Conservation (phyloP, 2,329 filamentous ascomycete species). For the Ramularia endophylla region DNA sequence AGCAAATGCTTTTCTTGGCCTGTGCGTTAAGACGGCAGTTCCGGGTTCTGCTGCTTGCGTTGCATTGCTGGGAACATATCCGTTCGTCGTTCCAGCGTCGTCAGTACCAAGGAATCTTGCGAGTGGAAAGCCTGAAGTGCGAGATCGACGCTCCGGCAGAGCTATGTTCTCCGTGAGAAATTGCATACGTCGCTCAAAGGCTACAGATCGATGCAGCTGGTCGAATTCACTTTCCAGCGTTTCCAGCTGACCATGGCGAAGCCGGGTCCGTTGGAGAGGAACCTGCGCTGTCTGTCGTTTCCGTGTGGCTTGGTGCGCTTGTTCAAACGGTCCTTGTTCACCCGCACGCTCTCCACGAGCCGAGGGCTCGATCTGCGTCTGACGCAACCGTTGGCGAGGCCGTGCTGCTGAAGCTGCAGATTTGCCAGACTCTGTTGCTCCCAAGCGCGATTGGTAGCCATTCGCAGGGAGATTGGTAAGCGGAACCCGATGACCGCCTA, state of each 20-base stretch:
- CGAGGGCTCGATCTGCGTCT: too few relatives aligned
- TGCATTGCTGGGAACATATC: neutral
- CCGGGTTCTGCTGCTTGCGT: conserved; percentile 3
- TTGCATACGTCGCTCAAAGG: conserved; percentile 32
- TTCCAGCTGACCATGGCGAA: conserved; percentile 39
- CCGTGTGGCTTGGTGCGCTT: too few relatives aligned
- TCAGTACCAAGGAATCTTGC: conserved; percentile 19
- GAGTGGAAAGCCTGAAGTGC: conserved; percentile 24
- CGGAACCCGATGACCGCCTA: too few relatives aligned
- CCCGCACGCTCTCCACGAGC: too few relatives aligned
- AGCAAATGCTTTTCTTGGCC: conserved; percentile 32
- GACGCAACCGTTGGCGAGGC: neutral
- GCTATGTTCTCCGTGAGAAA: conserved; percentile 23
- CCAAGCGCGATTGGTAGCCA: too few relatives aligned
- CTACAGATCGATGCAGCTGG: conserved; percentile 30
- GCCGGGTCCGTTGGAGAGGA: neutral
- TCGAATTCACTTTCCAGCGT: conserved; percentile 36
- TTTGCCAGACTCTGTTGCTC: too few relatives aligned
- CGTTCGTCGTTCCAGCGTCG: neutral
- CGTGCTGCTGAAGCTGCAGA: too few relatives aligned
- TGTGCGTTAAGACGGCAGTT: conserved; percentile 11
- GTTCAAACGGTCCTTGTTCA: too few relatives aligned
- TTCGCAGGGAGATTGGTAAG: too few relatives aligned
- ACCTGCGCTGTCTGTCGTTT: too few relatives aligned
- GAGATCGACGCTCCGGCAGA: conserved; percentile 8